A percentile compares a stretch with the other conserved stretches of the same genome.
phyloP scores from a whole-genome alignment of 2,329 filamentous ascomycete genomes.

The Didymella arachidicola region DNA sequence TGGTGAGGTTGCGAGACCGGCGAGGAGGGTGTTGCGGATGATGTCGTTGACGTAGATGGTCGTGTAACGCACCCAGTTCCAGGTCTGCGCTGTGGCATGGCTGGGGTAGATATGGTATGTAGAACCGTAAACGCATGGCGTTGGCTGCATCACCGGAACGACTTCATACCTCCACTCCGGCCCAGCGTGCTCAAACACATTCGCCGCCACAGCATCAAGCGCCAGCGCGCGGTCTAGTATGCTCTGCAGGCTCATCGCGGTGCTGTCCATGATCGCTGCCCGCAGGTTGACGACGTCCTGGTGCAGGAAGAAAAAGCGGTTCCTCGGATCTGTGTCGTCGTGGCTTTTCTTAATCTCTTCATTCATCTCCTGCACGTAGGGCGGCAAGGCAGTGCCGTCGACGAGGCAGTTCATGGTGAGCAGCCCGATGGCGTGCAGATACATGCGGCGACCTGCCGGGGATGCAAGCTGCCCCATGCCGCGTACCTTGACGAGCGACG shows the following conservation, averaged over 20 bases:
- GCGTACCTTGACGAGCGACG: conserved; percentile 43
- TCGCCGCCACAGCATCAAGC: conserved; percentile 31
- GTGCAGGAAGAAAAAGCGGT: conserved; percentile 42
- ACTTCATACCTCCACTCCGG: conserved; percentile 37
- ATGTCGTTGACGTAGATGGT: conserved; percentile 48
- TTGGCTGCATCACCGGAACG: conserved; percentile 1
- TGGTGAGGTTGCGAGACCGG: conserved; percentile 37
- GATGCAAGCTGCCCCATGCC: conserved; percentile 41
- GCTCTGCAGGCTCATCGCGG: conserved; percentile 24
- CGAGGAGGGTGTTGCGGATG: conserved; percentile 42
- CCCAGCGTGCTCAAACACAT: conserved; percentile 30
- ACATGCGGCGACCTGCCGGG: conserved; percentile 43
- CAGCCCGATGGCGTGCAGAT: conserved; percentile 38
- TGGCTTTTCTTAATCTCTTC: conserved; percentile 32
- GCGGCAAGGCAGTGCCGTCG: conserved; percentile 31
- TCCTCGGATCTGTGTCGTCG: conserved; percentile 33
- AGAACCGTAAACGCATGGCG: conserved; percentile 34
- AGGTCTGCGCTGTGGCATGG: conserved; percentile 39
- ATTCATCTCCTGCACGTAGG: conserved; percentile 38
- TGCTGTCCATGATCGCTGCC: conserved; percentile 32
- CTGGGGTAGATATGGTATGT: conserved; percentile 45
- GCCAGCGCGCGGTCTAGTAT: conserved; percentile 40
- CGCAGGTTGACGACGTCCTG: conserved; percentile 40
- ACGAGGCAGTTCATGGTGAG: conserved; percentile 44
- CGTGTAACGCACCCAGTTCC: conserved; percentile 48